phyloP scores from a whole-genome alignment of 2,329 filamentous ascomycete genomes.

The Colletotrichum sp. region DNA sequence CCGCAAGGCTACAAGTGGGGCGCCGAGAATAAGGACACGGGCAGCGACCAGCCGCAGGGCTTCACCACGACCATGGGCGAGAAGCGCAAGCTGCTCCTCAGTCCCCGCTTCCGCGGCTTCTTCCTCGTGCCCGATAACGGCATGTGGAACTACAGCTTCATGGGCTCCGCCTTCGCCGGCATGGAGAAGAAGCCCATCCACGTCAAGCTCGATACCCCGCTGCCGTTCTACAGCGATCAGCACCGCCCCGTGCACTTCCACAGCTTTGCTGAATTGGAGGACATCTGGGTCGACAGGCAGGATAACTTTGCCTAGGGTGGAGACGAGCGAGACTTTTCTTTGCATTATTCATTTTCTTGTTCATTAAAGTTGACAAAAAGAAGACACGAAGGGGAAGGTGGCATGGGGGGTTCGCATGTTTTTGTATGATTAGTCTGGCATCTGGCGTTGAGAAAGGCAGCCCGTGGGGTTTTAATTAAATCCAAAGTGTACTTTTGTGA shows the following conservation, averaged over 20 bases:
- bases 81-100: constrained; percentile 92
- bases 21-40: constrained; percentile 90
- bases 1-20: constrained; percentile 97
- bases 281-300: constrained; percentile 90
- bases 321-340: background rate
- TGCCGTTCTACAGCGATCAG: constrained; percentile 88
- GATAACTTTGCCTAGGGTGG: constrained; percentile 85
- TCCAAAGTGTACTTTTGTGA: constrained; percentile 6
- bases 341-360: background rate
- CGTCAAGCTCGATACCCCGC: constrained; percentile 91
- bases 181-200: constrained; percentile 91
- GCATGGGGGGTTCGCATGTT: background rate
- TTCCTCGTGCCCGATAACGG: constrained; percentile 93
- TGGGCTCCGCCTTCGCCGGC: constrained; percentile 86
- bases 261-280: constrained; percentile 96
- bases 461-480: background rate
- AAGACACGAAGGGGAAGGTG: background rate
- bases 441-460: background rate
- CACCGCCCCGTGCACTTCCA: constrained; percentile 96
- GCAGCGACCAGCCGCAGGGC: constrained; percentile 91
- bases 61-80: constrained; percentile 93
- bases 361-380: background rate
- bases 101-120: constrained; percentile 92
- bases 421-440: background rate
- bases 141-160: constrained; percentile 98